Evolutionary conservation across 257 asterid species (phyloP), one percentile per base, ranked within the genome.

Genomic region (Marsdenia floribunda): DNA sequence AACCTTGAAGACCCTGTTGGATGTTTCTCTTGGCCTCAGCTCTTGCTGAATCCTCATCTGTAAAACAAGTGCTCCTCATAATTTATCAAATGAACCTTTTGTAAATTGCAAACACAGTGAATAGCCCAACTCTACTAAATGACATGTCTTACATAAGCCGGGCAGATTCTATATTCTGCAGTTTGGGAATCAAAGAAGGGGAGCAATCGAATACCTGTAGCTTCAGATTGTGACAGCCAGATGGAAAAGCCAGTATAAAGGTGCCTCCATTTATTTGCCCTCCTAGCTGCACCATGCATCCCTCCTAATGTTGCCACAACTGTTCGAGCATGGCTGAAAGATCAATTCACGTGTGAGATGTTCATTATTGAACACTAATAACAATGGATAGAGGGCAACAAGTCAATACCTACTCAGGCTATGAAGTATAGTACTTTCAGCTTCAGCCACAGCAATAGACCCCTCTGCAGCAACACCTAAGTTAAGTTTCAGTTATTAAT

Each of bases 291-390:
- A 68, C 98, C 97, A 72, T 83, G 80, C 59, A 76, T 69, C 57
- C 93, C 97, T 75, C 98, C 97, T 82, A 92, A 78, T 49, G 97
- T 94, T 50, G 97, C 94, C 50, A 94, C 87, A 66, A 94, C 97
- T 26, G 89, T 82, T 78, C 98, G 91, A 22, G 95, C 97, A 75
- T 92, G 97, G 81, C 98, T 94, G 93, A 44, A 83, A 85, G 80
- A 49, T 46, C 44, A 75, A 68, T 54, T 21, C 47, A 71, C 50
- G 52, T 16, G 67, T 63, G 73, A 78, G 70, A 73, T 42, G 29
- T 67, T 38, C 29, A 75, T 67, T 52, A 76, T 68, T 70, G 46
- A 66, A 16, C 21, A 73, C 72, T 75, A 37, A 73, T 15, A 44
- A 67, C 75, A 76, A 79, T 47, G 53, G 33, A 67, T 65, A 71